These are phyloP conservation scores for Tetrahymena thermophila DNA, from an alignment of 73 alveolate species.

Conservation along the genomic window DNA sequence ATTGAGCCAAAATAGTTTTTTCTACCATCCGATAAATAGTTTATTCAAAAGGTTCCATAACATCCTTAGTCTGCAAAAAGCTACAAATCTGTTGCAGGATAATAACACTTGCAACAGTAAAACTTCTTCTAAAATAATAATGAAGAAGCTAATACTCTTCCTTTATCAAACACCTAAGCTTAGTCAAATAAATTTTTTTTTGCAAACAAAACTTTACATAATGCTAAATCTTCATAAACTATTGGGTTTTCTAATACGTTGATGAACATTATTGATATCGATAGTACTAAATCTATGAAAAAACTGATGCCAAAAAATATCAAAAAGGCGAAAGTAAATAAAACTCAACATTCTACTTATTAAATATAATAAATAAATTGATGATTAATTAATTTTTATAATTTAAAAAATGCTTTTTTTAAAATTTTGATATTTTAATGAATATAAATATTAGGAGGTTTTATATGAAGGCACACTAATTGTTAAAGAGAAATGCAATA, in stretches of 20 bases:
- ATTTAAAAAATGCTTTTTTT: not conserved
- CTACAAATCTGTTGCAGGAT: not conserved
- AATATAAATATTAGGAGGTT: not conserved
- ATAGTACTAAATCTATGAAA: not conserved
- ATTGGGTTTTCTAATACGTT: not conserved
- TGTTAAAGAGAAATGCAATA: not conserved
- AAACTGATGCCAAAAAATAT: not conserved
- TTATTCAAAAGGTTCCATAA: not conserved
- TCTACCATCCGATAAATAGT: not conserved
- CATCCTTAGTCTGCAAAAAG: not conserved
- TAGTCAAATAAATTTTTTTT: not conserved
- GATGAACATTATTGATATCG: not conserved
- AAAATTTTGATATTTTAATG: not conserved
- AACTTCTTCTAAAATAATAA: not conserved
- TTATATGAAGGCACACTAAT: not conserved
- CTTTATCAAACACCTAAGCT: not conserved
- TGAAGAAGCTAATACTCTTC: not conserved
- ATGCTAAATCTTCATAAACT: not conserved
- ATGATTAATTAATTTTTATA: no score
- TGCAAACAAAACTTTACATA: not conserved
- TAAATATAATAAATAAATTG: not conserved
- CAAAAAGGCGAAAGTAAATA: not conserved
- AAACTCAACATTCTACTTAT: not conserved
- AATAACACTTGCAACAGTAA: not conserved
- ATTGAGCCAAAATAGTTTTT: not conserved